Base-by-base conservation (phyloP, 2,329 filamentous ascomycete genomes). In the Metarhizium album region DNA sequence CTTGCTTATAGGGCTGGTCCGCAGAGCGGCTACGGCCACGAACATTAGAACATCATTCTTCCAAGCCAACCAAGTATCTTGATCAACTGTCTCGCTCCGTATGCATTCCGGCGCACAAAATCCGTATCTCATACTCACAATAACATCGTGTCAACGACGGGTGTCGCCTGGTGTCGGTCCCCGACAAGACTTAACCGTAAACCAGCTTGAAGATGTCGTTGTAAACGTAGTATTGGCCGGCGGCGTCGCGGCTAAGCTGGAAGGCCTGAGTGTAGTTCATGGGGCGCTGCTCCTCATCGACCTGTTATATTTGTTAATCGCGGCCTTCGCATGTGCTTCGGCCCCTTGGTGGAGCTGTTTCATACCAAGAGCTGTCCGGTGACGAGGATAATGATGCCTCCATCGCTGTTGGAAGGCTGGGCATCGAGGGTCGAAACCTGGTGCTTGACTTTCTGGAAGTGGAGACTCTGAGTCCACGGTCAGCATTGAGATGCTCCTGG, bases 181-280 rank as follows among this genome's bases (percentile, higher is more conserved):
- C 20, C 22, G 22, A 18, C 14, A 33, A 14, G 46, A 11, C 13
- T 48, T 73, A 80, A 65, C 70, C 75, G 70, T 87, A 91, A 60
- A 95, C 80, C 55, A 97, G 80, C 72, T 87, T 87, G 83, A 97
- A 97, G 67, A 97, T 73, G 69, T 97, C 91, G 76, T 97, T 96
- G 74, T 84, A 84, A 66, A 97, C 86, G 68, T 81, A 96, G 75
- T 86, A 95, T 71, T 77, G 82, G 60, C 82, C 84, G 27, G 33
- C 53, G 48, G 70, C 70, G 50, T 89, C 85, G 54, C 82, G 83
- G 58, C 82, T 70, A 55, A 97, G 84, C 70, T 94, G 86, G 80
- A 97, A 97, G 51, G 80, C 73, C 74, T 97, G 90, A 51, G 84
- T 84, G 73, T 90, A 98, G 78, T 81, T 90, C 85, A 96, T 93